Base-by-base conservation (phyloP, 768 basidiomycete species). In the Roridomyces roridus region DNA sequence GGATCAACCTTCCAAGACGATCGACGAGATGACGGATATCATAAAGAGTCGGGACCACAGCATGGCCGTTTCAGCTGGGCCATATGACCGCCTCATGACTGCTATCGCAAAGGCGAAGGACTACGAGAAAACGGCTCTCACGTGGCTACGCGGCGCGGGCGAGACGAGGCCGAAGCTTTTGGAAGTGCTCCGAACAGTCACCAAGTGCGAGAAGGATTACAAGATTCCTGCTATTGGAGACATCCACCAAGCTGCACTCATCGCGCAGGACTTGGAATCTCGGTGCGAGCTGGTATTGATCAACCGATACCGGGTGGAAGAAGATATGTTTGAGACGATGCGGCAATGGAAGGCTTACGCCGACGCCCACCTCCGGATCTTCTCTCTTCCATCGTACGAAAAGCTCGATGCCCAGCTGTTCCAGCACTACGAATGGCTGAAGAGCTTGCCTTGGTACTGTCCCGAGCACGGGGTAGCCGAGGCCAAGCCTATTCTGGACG, bases 361-460 rank as follows among this genome's bases (percentile, higher is more conserved):
- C 9, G 77, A 81, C 65, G 80, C 88, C 34, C 86, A 92, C 67
- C 80, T 94, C 36, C 77, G 72, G 45, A 89, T 91, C 75, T 92
- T 93, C 72, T 76, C 80, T 3, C 76, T 94, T 18, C 88, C 89
- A 11, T 79, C 80, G 60, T 91, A 91, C 62, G 88, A 91, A 57
- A 85, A 82, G 65, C 74, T 94, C 24, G 86, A 90, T 44, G 77
- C 75, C 12, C 89, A 93, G 68, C 78, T 93, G 23, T 79, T 74
- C 42, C 67, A 75, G 34, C 92, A 94, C 69, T 77, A 84, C 58
- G 78, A 80, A 46, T 94, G 92, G 92, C 56, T 92, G 25, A 80
- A 85, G 62, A 81, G 85, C 28, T 75, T 94, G 43, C 92, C 92
- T 11, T 94, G 92, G 92, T 91, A 84, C 64, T 89, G 88, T 64